Conservation (phyloP, 257 asterid genomes). For the Handroanthus guayacan region DNA sequence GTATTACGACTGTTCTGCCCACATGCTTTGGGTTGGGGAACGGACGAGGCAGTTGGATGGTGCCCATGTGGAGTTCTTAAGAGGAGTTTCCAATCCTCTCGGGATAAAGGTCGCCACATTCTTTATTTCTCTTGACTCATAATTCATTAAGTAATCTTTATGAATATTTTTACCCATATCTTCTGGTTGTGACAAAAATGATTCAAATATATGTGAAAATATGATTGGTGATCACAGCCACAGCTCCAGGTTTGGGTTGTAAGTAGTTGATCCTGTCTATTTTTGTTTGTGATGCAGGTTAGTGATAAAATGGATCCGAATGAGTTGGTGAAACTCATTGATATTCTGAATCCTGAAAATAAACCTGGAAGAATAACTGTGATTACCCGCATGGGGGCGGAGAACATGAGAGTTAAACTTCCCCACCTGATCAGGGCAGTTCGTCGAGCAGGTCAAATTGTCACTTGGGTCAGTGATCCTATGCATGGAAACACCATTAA, state of each 20-base stretch:
- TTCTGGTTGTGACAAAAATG: neutral
- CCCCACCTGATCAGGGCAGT: slow-evolving; percentile 75
- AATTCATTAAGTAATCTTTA: neutral
- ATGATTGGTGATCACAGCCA: neutral
- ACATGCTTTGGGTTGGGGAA: slow-evolving; percentile 89
- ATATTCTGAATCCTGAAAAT: slow-evolving; percentile 72
- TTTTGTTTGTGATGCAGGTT: slow-evolving; percentile 52
- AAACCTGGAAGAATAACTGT: slow-evolving; percentile 77
- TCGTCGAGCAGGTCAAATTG: slow-evolving; percentile 76
- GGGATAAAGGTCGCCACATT: slow-evolving; percentile 64
- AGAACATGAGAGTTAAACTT: slow-evolving; percentile 65
- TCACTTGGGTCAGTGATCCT: slow-evolving; percentile 87
- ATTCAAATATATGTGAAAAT: neutral
- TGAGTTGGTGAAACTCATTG: slow-evolving; percentile 74
- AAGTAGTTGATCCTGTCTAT: neutral
- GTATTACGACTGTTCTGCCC: slow-evolving; percentile 79
- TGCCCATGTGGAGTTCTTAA: slow-evolving; percentile 75
- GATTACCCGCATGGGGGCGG: slow-evolving; percentile 77
- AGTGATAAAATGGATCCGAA: slow-evolving; percentile 79
- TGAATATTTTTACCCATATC: neutral
- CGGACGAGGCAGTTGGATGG: slow-evolving; percentile 81
- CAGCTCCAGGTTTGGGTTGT: neutral
- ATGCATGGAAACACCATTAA: slow-evolving; percentile 75
- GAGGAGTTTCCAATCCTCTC: slow-evolving; percentile 78
- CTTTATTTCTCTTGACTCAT: neutral